Conservation (phyloP, 768 basidiomycete species). For the Leccinellum albellum region DNA sequence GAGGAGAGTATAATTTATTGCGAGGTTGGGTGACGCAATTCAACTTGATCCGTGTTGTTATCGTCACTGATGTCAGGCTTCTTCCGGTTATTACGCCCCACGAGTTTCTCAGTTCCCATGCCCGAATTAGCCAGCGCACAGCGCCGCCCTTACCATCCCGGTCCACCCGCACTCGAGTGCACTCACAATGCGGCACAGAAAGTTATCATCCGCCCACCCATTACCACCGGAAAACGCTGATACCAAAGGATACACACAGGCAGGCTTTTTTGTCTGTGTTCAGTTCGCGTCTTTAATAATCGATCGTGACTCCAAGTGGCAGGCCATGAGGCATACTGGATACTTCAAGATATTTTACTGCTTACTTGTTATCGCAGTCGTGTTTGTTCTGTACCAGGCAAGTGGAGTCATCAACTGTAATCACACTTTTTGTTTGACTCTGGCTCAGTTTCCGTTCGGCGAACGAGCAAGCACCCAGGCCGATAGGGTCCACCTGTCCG, state of each 20-base stretch:
- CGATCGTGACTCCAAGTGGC: background rate
- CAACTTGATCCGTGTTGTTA: background rate
- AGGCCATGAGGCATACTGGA: conserved; percentile 1
- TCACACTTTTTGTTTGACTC: background rate
- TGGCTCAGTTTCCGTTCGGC: conserved; percentile 17
- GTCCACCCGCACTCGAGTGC: background rate
- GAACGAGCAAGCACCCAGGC: conserved; percentile 3
- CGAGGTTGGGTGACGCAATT: background rate
- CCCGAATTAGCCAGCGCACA: background rate
- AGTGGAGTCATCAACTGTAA: background rate
- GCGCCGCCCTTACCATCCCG: background rate
- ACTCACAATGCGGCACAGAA: conserved; percentile 25
- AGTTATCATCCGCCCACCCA: background rate
- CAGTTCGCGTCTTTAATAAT: background rate
- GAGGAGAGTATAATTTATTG: background rate
- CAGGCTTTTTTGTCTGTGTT: background rate
- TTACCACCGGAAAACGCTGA: background rate
- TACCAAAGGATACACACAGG: conserved; percentile 5
- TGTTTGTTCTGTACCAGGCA: conserved; percentile 20
- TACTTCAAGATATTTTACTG: conserved; percentile 10
- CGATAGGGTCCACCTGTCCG: conserved; percentile 8
- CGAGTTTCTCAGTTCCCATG: background rate
- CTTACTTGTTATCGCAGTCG: conserved; percentile 1
- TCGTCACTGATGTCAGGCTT: background rate
- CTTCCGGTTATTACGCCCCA: background rate